Percentiles rank a stretch among this genome's conserved stretches.
Evolutionary conservation across 1,284 basidiomycete species (phyloP).

Genomic region (Exsudoporus floridanus): DNA sequence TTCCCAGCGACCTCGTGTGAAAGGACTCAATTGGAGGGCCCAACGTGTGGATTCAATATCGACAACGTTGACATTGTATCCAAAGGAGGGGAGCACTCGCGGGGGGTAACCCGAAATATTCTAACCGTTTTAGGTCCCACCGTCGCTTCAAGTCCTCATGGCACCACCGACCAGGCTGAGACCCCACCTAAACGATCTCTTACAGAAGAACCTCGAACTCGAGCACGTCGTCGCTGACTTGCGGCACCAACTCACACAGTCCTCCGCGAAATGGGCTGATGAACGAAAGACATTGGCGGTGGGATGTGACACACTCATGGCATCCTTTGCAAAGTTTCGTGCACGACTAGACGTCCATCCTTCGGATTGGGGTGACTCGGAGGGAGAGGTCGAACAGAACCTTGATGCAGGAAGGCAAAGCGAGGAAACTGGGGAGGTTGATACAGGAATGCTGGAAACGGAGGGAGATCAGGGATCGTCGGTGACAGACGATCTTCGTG

Average conservation of each 20-base stretch:
- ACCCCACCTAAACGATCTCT: constrained; percentile 30
- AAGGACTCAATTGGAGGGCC: not conserved
- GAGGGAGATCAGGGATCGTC: constrained; percentile 14
- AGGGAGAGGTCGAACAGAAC: constrained; percentile 30
- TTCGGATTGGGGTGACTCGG: constrained; percentile 24
- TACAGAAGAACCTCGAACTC: constrained; percentile 32
- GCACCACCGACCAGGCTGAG: constrained; percentile 28
- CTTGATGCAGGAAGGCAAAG: constrained; percentile 14
- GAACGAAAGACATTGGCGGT: constrained; percentile 26
- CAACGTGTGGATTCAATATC: constrained; percentile 5
- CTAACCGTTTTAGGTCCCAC: not conserved
- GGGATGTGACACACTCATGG: constrained; percentile 31
- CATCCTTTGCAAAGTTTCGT: constrained; percentile 34
- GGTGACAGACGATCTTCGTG: constrained; percentile 4
- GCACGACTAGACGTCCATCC: constrained; percentile 26
- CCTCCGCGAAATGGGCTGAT: constrained; percentile 32
- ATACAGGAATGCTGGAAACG: not conserved
- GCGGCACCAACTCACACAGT: constrained; percentile 33
- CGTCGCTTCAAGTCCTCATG: constrained; percentile 12
- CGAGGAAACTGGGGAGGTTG: constrained; percentile 23
- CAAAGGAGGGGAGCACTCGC: not conserved
- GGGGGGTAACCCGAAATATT: not conserved
- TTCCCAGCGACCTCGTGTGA: constrained; percentile 19
- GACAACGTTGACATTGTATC: not conserved
- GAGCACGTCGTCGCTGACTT: constrained; percentile 31